Base-by-base conservation (phyloP, 192 early-diverging fungal species). In the Coemansia sp. region DNA sequence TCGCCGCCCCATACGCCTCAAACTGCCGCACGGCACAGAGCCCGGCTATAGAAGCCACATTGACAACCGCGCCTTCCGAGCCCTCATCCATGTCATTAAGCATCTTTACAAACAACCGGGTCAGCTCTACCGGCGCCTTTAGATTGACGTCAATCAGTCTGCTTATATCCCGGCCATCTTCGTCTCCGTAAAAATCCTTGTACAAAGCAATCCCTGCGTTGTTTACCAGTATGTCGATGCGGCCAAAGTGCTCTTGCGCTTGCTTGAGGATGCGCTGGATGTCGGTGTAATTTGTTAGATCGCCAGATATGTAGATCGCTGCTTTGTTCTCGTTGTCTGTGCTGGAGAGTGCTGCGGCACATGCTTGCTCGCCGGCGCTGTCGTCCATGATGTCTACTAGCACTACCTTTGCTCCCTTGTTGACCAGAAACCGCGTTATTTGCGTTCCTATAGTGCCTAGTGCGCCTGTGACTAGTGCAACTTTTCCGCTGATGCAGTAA, bases 221-320 rank as follows among this genome's bases (percentile, higher is more conserved):
- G 60, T 81, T 81, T 13, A 81, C 62, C 24, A 81, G 53, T 11
- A 81, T 62, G 25, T 81, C 69, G 24, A 81, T 60, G 2, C 42
- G 60, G 4, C 65, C 79, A 45, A 69, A 81, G 13, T 52, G 58
- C 0, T 39, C 22, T 8, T 50, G 16, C 16, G 57, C 69, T 4
- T 61, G 50, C 14, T 47, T 19, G 32, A 81, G 49, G 52, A 68
- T 60, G 25, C 55, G 34, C 49, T 45, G 56, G 47, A 70, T 64
- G 16, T 70, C 68, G 4, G 35, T 8, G 4, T 54, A 35, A 6
- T 55, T 58, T 27, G 50, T 34, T 34, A 70, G 20, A 42, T 70
- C 57, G 25, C 61, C 62, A 7, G 58, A 48, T 1, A 64, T 30
- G 19, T 70, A 70, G 1, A 39, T 39, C 29, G 52, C 62, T 23